Evolutionary conservation across 768 basidiomycete genomes (phyloP), one percentile per base, ranked within the genome.

Genomic region (Royoungia palumana): DNA sequence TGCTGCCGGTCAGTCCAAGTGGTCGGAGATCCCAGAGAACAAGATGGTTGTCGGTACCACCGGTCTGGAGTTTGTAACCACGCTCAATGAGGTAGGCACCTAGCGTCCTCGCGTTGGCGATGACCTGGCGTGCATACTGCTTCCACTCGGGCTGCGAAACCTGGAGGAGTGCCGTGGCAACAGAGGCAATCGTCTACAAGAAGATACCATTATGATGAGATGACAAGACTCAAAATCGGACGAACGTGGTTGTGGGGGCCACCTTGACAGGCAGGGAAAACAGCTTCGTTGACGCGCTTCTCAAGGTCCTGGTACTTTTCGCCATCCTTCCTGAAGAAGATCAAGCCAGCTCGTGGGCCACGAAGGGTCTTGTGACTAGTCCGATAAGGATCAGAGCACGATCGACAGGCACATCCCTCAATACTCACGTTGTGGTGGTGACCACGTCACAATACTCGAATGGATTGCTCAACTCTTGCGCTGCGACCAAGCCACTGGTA

Each of bases 261-360:
- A 71, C 96, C 96, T 74, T 98, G 96, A 80, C 96, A 98, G 30
- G 96, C 95, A 49, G 96, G 96, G 85, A 99, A 99, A 55, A 99
- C 95, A 42, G 96, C 94, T 35, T 95, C 90, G 68, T 98, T 98
- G 61, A 99, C 84, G 49, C 94, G 88, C 71, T 92, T 92, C 79
- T 97, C 96, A 38, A 99, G 81, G 59, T 98, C 95, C 60, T 81
- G 72, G 22, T 82, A 72, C 51, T 84, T 78, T 63, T 88, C 81
- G 59, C 83, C 82, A 67, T 95, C 93, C 72, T 87, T 96, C 70
- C 89, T 82, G 85, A 95, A 99, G 81, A 99, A 99, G 75, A 99
- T 89, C 54, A 99, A 75, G 68, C 96, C 96, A 43, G 95, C 96
- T 58, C 96, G 87, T 47, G 96, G 94, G 44, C 96, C 96, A 63